Evolutionary conservation across 495 filamentous ascomycete species (phyloP), one percentile per base, ranked within the genome.

Genomic region (Parachaetomium inaequale): DNA sequence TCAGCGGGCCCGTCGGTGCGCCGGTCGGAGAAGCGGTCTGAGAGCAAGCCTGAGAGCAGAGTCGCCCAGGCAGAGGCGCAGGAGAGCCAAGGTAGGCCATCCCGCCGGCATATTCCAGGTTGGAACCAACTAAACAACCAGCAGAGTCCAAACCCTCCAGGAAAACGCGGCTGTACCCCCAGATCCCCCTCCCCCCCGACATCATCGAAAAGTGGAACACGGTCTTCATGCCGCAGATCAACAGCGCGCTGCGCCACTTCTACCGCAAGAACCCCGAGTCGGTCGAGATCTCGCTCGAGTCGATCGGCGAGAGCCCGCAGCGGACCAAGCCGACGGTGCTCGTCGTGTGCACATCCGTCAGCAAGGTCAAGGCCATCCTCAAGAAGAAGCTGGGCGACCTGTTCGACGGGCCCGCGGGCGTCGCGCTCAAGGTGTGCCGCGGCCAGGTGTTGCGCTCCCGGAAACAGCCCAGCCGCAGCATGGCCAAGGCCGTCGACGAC

Each of bases 281-380:
- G 3, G 89, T 89, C 25, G 86, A 88, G 59, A 88, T 88, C 15
- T 87, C 84, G 25, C 79, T 91, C 15, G 88, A 89, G 71, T 89
- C 88, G 69, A 85, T 89, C 32, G 89, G 89, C 55, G 87, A 90
- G 52, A 82, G 82, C 0, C 71, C 82, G 2, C 82, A 88, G 53
- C 81, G 79, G 15, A 87, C 87, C 7, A 84, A 81, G 63, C 89
- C 88, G 7, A 92, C 89, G 0, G 87, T 91, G 2, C 82, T 88
- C n/a, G 86, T 92, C 15, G 83, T 88, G 17, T 92, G 89, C 65
- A 84, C 81, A 0, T 91, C 87, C 23, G 87, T 88, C 4, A 81
- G 82, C 60, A 89, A 87, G 66, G 88, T 91, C 47, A 76, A 86
- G 34, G 83, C 84, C 11, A 88, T 88, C 4, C 60, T 92, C 31